These are phyloP conservation scores for Hypoxylon sp. DNA, from an alignment of 2,329 filamentous ascomycete species.

Conservation along the genomic window DNA sequence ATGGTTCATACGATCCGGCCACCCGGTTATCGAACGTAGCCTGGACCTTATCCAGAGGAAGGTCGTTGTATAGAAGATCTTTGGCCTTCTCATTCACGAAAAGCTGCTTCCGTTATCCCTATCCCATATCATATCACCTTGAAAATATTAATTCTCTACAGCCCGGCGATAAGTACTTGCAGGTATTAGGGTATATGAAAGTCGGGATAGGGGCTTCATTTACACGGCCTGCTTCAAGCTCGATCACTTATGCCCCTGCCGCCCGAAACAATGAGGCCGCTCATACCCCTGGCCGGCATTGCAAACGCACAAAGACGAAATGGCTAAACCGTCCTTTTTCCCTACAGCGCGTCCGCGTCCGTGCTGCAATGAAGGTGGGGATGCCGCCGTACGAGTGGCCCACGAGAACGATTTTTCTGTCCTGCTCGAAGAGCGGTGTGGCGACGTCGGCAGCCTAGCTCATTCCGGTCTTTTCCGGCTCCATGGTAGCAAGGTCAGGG, in stretches of 20 bases:
- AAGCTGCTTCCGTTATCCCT: too few relatives aligned
- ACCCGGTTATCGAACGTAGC: too few relatives aligned
- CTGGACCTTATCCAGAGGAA: too few relatives aligned
- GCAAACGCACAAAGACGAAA: neutral
- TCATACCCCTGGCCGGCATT: neutral
- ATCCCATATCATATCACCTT: too few relatives aligned
- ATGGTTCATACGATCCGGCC: too few relatives aligned
- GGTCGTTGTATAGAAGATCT: too few relatives aligned
- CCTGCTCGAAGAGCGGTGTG: neutral
- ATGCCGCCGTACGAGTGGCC: neutral
- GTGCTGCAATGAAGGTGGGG: neutral
- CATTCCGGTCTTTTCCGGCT: neutral
- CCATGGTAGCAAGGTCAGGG: neutral
- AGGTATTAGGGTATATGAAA: too few relatives aligned
- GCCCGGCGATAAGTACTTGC: too few relatives aligned
- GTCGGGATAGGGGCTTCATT: neutral
- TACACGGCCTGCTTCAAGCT: neutral
- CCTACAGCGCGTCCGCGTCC: too few relatives aligned
- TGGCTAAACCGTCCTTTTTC: neutral
- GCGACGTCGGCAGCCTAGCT: neutral
- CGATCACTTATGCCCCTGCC: neutral
- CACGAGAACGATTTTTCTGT: neutral
- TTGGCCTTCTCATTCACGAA: too few relatives aligned
- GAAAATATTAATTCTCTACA: too few relatives aligned
- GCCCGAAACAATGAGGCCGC: neutral